These are phyloP conservation scores for Fusarium sp. DNA, from an alignment of 2,329 filamentous ascomycete genomes.

Conservation along the genomic window DNA sequence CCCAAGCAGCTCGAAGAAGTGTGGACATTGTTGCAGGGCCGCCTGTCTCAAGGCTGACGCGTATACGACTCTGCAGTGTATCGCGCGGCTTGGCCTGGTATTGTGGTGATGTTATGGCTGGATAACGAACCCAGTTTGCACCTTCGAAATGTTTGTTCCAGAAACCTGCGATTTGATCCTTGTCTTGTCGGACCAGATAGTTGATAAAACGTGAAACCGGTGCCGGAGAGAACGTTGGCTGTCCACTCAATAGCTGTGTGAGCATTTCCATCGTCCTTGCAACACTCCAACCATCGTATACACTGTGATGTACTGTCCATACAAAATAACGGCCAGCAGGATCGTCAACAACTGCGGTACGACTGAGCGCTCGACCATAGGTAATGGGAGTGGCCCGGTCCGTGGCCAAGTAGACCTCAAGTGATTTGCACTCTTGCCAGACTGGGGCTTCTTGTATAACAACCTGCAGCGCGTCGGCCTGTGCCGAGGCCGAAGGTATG, in stretches of 20 bases:
- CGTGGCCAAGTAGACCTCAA: background rate
- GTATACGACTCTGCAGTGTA: background rate
- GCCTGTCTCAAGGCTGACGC: background rate
- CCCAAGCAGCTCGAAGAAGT: constrained; percentile 6
- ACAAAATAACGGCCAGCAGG: background rate
- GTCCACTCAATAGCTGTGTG: background rate
- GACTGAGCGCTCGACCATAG: background rate
- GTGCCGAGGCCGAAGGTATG: background rate
- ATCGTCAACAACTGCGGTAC: background rate
- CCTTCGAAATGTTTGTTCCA: background rate
- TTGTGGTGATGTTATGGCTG: background rate
- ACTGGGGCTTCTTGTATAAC: background rate
- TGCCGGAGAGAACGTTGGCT: background rate
- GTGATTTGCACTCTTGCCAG: background rate
- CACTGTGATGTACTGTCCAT: constrained; percentile 4
- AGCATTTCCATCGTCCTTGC: constrained; percentile 3
- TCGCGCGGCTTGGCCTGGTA: background rate
- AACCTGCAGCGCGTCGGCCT: constrained; percentile 1
- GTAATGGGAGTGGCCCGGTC: constrained; percentile 2
- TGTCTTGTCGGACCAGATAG: background rate
- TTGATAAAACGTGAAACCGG: background rate
- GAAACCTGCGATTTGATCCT: background rate
- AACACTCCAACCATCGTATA: constrained; percentile 1
- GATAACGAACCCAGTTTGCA: constrained; percentile 2
- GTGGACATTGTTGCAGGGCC: background rate